Conservation (phyloP, 2,329 filamentous ascomycete species). For the Fragosphaeria purpurea region DNA sequence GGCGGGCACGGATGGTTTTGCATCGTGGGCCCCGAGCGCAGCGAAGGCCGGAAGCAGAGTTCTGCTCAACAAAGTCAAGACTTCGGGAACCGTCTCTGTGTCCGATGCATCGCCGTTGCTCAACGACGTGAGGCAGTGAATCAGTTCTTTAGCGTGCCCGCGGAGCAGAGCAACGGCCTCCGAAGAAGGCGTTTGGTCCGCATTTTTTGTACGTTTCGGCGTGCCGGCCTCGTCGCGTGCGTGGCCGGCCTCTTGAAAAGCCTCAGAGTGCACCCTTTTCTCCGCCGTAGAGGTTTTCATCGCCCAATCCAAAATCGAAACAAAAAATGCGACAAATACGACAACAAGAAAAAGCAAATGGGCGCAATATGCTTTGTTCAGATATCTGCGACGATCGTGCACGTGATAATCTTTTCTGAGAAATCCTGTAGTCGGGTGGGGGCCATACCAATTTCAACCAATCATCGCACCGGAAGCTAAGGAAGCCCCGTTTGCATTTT, state of each 20-base stretch:
- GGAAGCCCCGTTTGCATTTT: not conserved
- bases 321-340: too few species aligned
- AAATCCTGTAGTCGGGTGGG: too few species aligned
- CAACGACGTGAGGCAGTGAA: slow-evolving; percentile 27
- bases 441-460: too few species aligned
- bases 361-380: too few species aligned
- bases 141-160: slow-evolving; percentile 28
- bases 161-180: slow-evolving; percentile 19
- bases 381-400: too few species aligned
- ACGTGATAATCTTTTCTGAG: too few species aligned
- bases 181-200: not conserved
- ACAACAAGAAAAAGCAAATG: too few species aligned
- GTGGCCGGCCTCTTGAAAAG: not conserved
- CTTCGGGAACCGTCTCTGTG: slow-evolving; percentile 1
- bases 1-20: too few species aligned
- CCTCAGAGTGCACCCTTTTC: too few species aligned
- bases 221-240: not conserved
- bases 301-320: too few species aligned
- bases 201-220: slow-evolving; percentile 4
- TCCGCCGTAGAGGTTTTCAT: too few species aligned
- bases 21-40: slow-evolving; percentile 1
- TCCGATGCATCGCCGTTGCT: slow-evolving; percentile 17
- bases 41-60: slow-evolving; percentile 20
- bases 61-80: slow-evolving; percentile 15
- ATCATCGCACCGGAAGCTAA: too few species aligned